These are phyloP conservation scores for Taxillus chinensis DNA, from an alignment of 164 flowering plant genomes.

Conservation along the genomic window DNA sequence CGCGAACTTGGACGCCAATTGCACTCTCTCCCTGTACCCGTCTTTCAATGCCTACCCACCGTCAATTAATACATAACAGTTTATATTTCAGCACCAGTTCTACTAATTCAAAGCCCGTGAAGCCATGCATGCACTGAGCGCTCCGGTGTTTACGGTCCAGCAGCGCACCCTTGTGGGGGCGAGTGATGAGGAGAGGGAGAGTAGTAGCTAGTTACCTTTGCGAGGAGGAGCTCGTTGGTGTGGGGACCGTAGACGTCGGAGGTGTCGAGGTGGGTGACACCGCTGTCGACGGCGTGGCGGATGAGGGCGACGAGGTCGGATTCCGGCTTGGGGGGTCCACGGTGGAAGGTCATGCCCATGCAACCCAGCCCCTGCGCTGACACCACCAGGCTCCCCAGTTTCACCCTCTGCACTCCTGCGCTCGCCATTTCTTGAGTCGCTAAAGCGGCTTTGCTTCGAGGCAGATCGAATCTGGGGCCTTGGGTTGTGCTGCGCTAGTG, in stretches of 20 bases:
- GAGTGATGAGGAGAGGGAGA: too few relatives aligned
- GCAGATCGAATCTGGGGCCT: too few relatives aligned
- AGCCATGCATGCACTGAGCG: too few relatives aligned
- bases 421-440: neutral
- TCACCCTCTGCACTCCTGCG: conserved; percentile 9
- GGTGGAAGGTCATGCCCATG: conserved; percentile 5
- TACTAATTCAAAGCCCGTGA: too few relatives aligned
- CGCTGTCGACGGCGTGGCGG: conserved; percentile 5
- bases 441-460: too few relatives aligned
- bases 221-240: conserved; percentile 1
- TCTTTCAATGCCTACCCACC: neutral
- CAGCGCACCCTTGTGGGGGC: too few relatives aligned
- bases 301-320: neutral
- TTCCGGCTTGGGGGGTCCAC: neutral
- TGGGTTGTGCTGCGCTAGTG: too few relatives aligned
- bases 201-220: neutral
- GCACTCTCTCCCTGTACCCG: neutral
- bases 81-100: too few relatives aligned
- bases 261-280: conserved; percentile 11
- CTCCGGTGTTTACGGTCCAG: too few relatives aligned
- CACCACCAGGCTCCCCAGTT: conserved; percentile 17
- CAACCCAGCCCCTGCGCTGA: conserved; percentile 11
- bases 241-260: conserved; percentile 10
- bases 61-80: neutral
- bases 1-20: neutral